Base-by-base conservation (phyloP, 164 flowering plant species). In the Vitis riparia region DNA sequence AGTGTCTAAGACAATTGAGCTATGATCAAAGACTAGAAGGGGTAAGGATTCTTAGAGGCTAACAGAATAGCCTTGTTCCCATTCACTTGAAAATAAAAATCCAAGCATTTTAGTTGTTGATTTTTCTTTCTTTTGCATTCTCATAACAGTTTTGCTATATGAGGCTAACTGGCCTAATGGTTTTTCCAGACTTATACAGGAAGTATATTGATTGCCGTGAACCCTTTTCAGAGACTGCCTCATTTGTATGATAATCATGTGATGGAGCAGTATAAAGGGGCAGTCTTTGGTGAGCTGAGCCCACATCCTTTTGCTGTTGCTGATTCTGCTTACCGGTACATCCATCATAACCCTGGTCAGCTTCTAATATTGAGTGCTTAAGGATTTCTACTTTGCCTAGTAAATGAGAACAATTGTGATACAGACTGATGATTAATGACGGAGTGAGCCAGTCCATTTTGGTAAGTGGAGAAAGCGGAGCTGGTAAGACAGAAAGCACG, bases 401-500 rank as follows among this genome's bases (percentile, higher is more conserved):
- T 27, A 68, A 55, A 12, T 61, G 29, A 53, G 9, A 64, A 19
- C 50, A 63, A 12, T 19, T 59, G 16, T 55, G 9, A 29, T 76
- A 71, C 86, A 91, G 97, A 74, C 65, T 76, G 75, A 93, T 96
- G 98, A 85, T 90, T 19, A 83, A 88, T 77, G 98, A 92, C 68
- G 90, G 95, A 51, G 83, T 85, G 71, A 96, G 97, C 79, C 98
- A 96, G 68, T 73, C 99, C 53, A 95, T 95, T 78, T 80, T 95
- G 80, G 99, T 95, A 11, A 95, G 99, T 81, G 99, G 98, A 62
- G 99, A 96, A 84, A 96, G 99, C 87, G 99, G 99, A 80, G 98
- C 99, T 62, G 99, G 99, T 63, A 96, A 96, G 81, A 96, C 99
- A 27, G 98, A 96, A 81, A 91, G 97, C 84, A 96, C 99, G 19